Percentiles rank a stretch among this genome's conserved stretches.
phyloP scores from a whole-genome alignment of 768 basidiomycete species.

The Pleurotus pulmonarius region DNA sequence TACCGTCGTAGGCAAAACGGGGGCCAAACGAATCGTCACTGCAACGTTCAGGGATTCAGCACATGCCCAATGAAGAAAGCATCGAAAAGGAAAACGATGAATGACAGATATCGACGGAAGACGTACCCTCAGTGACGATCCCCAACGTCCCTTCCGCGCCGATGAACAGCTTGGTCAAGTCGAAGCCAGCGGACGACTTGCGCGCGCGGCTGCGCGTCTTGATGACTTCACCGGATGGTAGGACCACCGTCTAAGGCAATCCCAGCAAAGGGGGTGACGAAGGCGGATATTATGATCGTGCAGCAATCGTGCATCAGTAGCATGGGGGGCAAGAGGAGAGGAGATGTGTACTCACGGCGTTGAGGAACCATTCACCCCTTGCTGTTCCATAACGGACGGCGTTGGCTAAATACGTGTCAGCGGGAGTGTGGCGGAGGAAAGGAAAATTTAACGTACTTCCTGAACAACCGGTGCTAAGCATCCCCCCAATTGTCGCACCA shows the following conservation, averaged over 20 bases:
- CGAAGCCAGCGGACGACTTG: constrained; percentile 88
- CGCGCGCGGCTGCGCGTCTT: constrained; percentile 77
- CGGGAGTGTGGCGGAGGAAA: constrained; percentile 4
- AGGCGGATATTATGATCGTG: no score
- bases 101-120: neutral
- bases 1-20: constrained; percentile 76
- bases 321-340: neutral
- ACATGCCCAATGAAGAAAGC: neutral
- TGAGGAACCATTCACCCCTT: constrained; percentile 87
- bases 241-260: constrained; percentile 68
- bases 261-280: no score
- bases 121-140: constrained; percentile 78
- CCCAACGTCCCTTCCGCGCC: constrained; percentile 81
- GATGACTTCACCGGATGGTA: constrained; percentile 86
- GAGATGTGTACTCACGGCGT: constrained; percentile 49
- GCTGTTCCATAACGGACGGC: constrained; percentile 87
- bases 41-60: neutral
- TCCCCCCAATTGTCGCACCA: constrained; percentile 80
- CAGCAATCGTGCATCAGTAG: neutral
- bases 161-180: constrained; percentile 81
- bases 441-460: constrained; percentile 50
- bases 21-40: constrained; percentile 82
- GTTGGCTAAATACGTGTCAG: constrained; percentile 43
- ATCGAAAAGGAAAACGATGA: no score
- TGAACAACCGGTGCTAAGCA: constrained; percentile 84